phyloP scores from a whole-genome alignment of 129 eudicot genomes.

The Dittrichia graveolens region DNA sequence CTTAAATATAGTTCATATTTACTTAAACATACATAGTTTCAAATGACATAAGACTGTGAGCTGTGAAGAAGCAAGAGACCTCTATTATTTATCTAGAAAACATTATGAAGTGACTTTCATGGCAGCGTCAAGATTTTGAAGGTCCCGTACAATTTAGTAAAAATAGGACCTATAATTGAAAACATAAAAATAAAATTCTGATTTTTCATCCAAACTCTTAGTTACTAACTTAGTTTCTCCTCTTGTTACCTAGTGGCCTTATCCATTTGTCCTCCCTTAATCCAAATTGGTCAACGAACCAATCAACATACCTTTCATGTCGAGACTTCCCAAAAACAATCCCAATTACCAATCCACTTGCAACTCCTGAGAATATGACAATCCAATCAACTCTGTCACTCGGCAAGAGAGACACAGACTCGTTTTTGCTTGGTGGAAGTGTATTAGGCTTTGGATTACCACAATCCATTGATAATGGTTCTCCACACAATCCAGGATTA shows the following conservation, averaged over 20 bases:
- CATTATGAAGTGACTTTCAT: no score
- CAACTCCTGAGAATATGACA: background rate
- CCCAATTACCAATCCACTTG: slow-evolving; percentile 24
- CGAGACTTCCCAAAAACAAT: background rate
- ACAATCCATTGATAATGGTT: slow-evolving; percentile 15
- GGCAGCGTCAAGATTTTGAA: no score
- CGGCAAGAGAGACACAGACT: background rate
- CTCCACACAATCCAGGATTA: slow-evolving; percentile 22
- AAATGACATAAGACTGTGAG: no score
- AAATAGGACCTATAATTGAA: no score
- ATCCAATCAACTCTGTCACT: slow-evolving; percentile 21
- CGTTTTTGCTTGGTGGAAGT: background rate
- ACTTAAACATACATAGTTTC: no score
- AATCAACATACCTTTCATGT: background rate
- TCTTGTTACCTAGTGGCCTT: background rate
- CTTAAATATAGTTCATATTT: no score
- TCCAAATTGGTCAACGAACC: slow-evolving; percentile 6
- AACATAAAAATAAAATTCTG: no score
- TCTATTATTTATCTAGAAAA: no score
- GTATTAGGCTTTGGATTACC: background rate
- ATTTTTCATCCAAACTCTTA: background rate
- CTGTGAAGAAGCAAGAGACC: no score
- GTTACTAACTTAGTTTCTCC: background rate
- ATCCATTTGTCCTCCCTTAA: background rate
- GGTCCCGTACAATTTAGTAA: no score